phyloP scores from a whole-genome alignment of 106 monocot genomes.

The Acorus gramineus region DNA sequence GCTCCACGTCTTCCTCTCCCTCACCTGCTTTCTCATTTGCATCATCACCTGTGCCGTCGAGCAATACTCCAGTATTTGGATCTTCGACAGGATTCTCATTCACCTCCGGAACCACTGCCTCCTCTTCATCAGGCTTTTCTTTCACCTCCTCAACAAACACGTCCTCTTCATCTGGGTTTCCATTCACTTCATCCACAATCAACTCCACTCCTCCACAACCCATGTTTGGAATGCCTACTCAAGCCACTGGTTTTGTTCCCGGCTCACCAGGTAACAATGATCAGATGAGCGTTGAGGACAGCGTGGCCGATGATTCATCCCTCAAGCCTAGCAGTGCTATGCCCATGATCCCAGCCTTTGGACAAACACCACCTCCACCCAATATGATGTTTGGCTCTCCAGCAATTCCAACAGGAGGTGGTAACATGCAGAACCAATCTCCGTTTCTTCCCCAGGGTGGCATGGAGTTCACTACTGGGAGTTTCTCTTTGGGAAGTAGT shows the following conservation, averaged over 20 bases:
- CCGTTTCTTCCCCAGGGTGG: conserved; percentile 36
- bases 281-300: conserved; percentile 90
- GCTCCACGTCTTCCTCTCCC: conserved; percentile 14
- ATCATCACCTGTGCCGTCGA: conserved; percentile 8
- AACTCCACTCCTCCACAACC: neutral
- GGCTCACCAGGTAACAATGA: conserved; percentile 33
- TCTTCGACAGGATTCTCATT: conserved; percentile 18
- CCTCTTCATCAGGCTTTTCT: neutral
- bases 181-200: conserved; percentile 21
- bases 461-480: conserved; percentile 49
- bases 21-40: neutral
- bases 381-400: conserved; percentile 34
- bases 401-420: conserved; percentile 15
- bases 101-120: conserved; percentile 1
- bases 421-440: conserved; percentile 27
- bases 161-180: conserved; percentile 13
- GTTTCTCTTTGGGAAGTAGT: conserved; percentile 57
- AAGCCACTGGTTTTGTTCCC: conserved; percentile 5
- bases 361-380: conserved; percentile 21
- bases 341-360: conserved; percentile 20
- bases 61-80: conserved; percentile 22
- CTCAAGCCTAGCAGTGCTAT: conserved; percentile 9
- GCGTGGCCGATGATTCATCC: conserved; percentile 55
- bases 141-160: too few species aligned
- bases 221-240: conserved; percentile 6